Conservation (phyloP, 2,329 filamentous ascomycete genomes). For the Penicillium italicum region DNA sequence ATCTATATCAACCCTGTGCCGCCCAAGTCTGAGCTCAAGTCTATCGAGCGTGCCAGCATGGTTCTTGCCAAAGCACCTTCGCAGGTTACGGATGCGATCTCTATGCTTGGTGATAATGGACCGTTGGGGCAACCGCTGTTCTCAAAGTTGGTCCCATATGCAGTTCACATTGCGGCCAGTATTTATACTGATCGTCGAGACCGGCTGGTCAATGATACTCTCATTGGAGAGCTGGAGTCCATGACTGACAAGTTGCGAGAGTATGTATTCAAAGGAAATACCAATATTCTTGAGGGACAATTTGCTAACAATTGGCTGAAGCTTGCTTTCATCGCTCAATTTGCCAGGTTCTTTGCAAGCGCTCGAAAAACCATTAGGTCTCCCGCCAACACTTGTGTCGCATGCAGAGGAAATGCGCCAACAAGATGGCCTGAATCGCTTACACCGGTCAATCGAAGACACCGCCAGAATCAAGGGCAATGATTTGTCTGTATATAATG, state of each 20-base stretch:
- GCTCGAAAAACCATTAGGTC: conserved; percentile 85
- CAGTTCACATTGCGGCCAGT: conserved; percentile 88
- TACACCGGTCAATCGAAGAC: conserved; percentile 78
- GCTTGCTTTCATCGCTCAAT: conserved; percentile 72
- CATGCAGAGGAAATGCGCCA: conserved; percentile 94
- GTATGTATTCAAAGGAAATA: conserved; percentile 30
- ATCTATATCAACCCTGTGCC: conserved; percentile 87
- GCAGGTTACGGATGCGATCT: conserved; percentile 75
- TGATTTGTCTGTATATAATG: conserved; percentile 73
- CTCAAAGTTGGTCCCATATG: conserved; percentile 87
- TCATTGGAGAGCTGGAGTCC: conserved; percentile 77
- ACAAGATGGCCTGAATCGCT: conserved; percentile 74
- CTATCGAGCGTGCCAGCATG: conserved; percentile 85
- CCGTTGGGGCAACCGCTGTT: conserved; percentile 85
- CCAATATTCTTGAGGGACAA: neutral
- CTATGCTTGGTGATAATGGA: conserved; percentile 72
- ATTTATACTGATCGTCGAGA: conserved; percentile 93
- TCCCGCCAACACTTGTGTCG: conserved; percentile 79
- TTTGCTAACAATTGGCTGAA: conserved; percentile 20
- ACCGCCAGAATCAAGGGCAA: conserved; percentile 83
- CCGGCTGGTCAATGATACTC: conserved; percentile 80
- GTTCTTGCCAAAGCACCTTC: conserved; percentile 73
- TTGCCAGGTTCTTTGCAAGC: conserved; percentile 91
- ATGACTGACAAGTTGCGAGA: conserved; percentile 78
- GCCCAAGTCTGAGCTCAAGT: conserved; percentile 80